phyloP scores from a whole-genome alignment of 2,329 filamentous ascomycete species.

The Hypoxylon sp. region DNA sequence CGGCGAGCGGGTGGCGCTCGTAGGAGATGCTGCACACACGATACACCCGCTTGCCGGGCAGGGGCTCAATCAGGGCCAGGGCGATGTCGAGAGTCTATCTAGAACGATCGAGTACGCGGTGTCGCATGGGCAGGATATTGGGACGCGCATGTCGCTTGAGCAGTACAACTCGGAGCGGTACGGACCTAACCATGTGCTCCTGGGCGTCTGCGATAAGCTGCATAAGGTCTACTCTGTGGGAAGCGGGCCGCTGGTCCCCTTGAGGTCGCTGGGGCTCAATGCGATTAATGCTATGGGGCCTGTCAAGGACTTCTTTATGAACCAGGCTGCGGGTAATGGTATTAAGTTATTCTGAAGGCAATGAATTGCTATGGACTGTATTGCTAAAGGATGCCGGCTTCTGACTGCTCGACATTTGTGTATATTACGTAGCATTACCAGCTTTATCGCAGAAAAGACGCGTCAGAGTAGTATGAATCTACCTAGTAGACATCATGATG shows the following conservation, averaged over 20 bases:
- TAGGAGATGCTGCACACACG: conserved; percentile 95
- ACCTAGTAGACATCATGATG: neutral
- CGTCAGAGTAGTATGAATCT: neutral
- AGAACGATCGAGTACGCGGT: conserved; percentile 82
- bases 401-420: conserved; percentile 4
- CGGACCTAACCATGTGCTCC: conserved; percentile 81
- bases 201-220: conserved; percentile 88
- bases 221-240: conserved; percentile 91
- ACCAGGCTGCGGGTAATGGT: conserved; percentile 71
- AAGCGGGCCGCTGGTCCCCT: conserved; percentile 81
- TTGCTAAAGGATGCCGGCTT: neutral
- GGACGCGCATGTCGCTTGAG: conserved; percentile 82
- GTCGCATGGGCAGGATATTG: conserved; percentile 87
- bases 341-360: conserved; percentile 39
- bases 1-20: conserved; percentile 87
- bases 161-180: conserved; percentile 86
- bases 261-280: conserved; percentile 81
- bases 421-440: conserved; percentile 18
- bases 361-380: conserved; percentile 16
- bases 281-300: conserved; percentile 80
- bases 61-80: conserved; percentile 93
- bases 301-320: conserved; percentile 90
- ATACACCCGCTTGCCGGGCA: conserved; percentile 95
- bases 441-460: neutral
- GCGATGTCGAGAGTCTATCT: conserved; percentile 84